Evolutionary conservation across 495 filamentous ascomycete species (phyloP).

Genomic region (Zalerion maritima): DNA sequence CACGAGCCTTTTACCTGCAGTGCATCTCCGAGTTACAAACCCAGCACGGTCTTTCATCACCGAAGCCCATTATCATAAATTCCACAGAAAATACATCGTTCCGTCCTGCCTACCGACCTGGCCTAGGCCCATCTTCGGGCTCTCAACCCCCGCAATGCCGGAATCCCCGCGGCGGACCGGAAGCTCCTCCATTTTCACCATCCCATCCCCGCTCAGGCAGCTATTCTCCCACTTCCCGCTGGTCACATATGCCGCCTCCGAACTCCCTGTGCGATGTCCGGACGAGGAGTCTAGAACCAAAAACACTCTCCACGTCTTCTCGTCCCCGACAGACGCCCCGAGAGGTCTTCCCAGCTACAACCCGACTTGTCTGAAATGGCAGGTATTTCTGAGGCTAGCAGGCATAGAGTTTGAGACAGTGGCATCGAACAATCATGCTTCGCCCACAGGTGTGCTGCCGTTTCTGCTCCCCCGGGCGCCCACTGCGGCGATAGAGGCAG

Average conservation of each 20-base stretch:
- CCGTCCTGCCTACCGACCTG: too few species aligned
- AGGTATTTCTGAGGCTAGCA: constrained; percentile 79
- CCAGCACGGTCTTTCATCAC: too few species aligned
- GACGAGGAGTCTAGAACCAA: constrained; percentile 28
- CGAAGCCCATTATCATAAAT: too few species aligned
- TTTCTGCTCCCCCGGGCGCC: constrained; percentile 55
- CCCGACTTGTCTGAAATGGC: constrained; percentile 90
- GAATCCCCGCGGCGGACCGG: constrained; percentile 5
- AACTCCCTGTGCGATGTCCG: constrained; percentile 53
- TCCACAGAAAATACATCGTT: too few species aligned
- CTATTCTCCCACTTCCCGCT: constrained; percentile 80
- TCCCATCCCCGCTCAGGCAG: constrained; percentile 61
- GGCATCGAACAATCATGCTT: constrained; percentile 83
- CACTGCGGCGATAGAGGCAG: constrained; percentile 16
- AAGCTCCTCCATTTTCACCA: constrained; percentile 31
- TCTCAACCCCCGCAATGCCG: constrained; percentile 4
- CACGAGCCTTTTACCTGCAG: too few species aligned
- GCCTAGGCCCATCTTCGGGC: too few species aligned
- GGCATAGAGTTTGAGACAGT: constrained; percentile 52
- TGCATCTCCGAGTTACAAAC: too few species aligned
- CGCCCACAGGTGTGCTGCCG: constrained; percentile 71
- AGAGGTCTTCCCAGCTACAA: constrained; percentile 67
- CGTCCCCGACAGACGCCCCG: constrained; percentile 45
- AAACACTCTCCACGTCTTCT: constrained; percentile 65
- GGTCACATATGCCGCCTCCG: constrained; percentile 57